Percentiles rank a stretch among this genome's conserved stretches.
Evolutionary conservation across 1,139 yeast species (phyloP).

Genomic region (Debaryomycetaceae sp.): DNA sequence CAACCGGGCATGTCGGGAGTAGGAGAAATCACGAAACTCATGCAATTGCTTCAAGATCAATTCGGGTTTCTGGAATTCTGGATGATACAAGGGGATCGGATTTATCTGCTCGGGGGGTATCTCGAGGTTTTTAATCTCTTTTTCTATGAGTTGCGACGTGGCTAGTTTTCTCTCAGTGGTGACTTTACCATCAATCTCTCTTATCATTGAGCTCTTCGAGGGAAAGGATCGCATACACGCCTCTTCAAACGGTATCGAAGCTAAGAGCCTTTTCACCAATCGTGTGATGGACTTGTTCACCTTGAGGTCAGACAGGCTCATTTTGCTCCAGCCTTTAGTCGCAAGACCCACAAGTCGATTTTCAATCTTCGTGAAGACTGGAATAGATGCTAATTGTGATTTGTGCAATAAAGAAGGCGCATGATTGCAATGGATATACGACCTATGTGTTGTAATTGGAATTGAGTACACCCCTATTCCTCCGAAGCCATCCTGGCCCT

Average conservation of each 20-base stretch:
- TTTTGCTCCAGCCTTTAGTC: constrained; percentile 43
- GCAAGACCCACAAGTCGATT: constrained; percentile 35
- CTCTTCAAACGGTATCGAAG: constrained; percentile 52
- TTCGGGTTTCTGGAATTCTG: constrained; percentile 32
- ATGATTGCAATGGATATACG: constrained; percentile 61
- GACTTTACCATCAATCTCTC: constrained; percentile 37
- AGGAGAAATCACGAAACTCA: constrained; percentile 23
- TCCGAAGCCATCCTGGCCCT: background rate
- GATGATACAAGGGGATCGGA: constrained; percentile 43
- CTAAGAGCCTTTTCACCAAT: constrained; percentile 32
- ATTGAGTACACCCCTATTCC: constrained; percentile 26
- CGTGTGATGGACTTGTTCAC: constrained; percentile 40
- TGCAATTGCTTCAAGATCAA: constrained; percentile 31
- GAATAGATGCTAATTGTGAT: constrained; percentile 26
- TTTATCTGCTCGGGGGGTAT: constrained; percentile 31
- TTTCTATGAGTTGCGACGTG: constrained; percentile 22
- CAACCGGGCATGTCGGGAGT: constrained; percentile 29
- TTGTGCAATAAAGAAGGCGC: constrained; percentile 28
- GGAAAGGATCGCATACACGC: constrained; percentile 51
- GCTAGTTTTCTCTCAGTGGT: constrained; percentile 4
- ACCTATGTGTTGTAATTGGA: constrained; percentile 56
- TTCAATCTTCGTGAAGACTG: constrained; percentile 37
- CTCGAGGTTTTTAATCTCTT: constrained; percentile 26
- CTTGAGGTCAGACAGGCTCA: constrained; percentile 32
- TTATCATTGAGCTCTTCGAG: constrained; percentile 43